Evolutionary conservation across 495 filamentous ascomycete species (phyloP), one percentile per base, ranked within the genome.

Genomic region (Penicillium mononematosum): DNA sequence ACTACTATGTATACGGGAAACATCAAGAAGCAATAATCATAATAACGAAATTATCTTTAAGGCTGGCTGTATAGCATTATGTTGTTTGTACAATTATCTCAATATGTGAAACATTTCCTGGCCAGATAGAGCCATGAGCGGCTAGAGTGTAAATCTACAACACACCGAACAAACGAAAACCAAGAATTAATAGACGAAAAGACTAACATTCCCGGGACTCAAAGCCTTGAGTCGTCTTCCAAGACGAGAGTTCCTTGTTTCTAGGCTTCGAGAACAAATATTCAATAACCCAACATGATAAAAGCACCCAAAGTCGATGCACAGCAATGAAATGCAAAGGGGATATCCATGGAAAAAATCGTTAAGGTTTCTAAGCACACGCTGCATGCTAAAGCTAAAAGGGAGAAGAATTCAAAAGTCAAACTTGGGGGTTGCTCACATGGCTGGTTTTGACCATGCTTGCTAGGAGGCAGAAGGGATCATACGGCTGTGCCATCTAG

Each of bases 361-460:
- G 62, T 71, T 46, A 62, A 71, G 52, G 52, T 60, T 65, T 65
- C 56, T 64, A 64, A 67, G 58, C 61, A 69, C 55, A 66, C 66
- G 68, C 74, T 74, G 66, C 58, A 74, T 70, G 72, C 72, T 75
- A 71, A 71, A 56, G 39, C 61, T 66, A 46, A 58, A 56, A 53
- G 49, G 58, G 41, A 56, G 50, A 55, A 52, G 53, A 39, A 27
- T 61, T 61, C 43, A 32, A 48, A 55, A 16, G 50, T 14, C 55
- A 24, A 27, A 48, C 12, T 12, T 45, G 32, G 49, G 34, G 34
- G 3, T 52, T 58, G 48, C 27, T 52, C 53, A 57, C 8, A 43
- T 19, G 38, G 44, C 4, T 14, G 46, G 7, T 29, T 3, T 22
- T 43, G 19, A n/a, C 27, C 46, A 58, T 45, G 57, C 52, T 19